Base-by-base conservation (phyloP, 495 filamentous ascomycete species). In the Schizothecium vesticola region DNA sequence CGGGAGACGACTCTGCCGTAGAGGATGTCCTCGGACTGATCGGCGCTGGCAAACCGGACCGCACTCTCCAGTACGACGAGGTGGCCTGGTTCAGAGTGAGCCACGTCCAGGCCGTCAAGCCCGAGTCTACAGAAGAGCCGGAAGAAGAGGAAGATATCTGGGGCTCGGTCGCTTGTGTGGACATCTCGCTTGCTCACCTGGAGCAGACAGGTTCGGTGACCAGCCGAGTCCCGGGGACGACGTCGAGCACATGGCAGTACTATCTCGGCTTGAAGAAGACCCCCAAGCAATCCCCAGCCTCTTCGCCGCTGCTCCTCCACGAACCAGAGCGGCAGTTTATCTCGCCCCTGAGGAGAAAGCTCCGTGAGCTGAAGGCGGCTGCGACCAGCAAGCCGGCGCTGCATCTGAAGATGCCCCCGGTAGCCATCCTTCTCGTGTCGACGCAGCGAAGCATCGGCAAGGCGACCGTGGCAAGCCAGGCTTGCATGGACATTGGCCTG, bases 381-480 rank as follows among this genome's bases (percentile, higher is more conserved):
- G 91, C 95, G 1, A 97, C 92, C 1, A 96, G 91, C 72, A 89
- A 93, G 60, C 86, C 92, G 33, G 95, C 95, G 10, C 86, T 97
- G 58, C 88, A 94, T 74, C 82, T 99, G 3, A 88, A 89, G 26
- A 86, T 98, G 80, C 92, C 93, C 55, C 93, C 95, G 0, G 84
- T 97, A 26, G 91, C 93, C 3, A 90, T 99, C 65, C 83, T 99
- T 1, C 81, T 99, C 10, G 89, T 90, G 4, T 97, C 94, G 3
- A 95, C 91, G 4, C 95, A 99, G 72, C 87, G 96, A 58, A 89
- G 90, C 59, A 96, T 98, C 70, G 95, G 95, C 25, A 99, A 99
- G 76, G 84, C 89, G 21, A 91, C 87, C 5, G 72, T 93, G 9
- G 92, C 92, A 0, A 83, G 81, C 1, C 85, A 86, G n/a, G 92